Percentiles rank a stretch among this genome's conserved stretches.
phyloP scores from a whole-genome alignment of 176 grass and related monocot genomes.

The Luzula sylvatica region DNA sequence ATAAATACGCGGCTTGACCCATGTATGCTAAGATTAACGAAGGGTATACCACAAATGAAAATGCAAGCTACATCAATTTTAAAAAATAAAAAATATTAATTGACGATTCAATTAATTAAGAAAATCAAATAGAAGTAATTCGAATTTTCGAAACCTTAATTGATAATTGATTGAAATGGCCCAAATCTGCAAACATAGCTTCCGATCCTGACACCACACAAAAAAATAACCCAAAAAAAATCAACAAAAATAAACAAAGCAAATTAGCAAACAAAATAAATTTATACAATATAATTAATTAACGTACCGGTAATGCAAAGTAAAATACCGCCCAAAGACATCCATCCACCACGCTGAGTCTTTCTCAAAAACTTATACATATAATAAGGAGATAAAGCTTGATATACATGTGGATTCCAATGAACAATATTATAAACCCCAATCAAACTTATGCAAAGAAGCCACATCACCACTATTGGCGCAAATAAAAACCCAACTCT shows the following conservation, averaged over 20 bases:
- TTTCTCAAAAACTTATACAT: conserved; percentile 98
- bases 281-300: too few species aligned
- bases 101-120: too few species aligned
- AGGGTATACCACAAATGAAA: conserved; percentile 95
- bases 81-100: background rate
- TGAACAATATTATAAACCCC: conserved; percentile 85
- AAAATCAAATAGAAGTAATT: background rate
- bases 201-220: conserved; percentile 65
- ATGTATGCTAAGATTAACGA: conserved; percentile 96
- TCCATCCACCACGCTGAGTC: conserved; percentile 90
- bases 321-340: conserved; percentile 91
- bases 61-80: conserved; percentile 54
- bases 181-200: conserved; percentile 97
- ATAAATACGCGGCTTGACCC: conserved; percentile 97
- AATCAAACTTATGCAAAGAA: conserved; percentile 85
- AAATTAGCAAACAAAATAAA: background rate
- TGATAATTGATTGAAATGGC: conserved; percentile 88
- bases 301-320: conserved; percentile 86
- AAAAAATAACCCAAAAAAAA: background rate
- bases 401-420: conserved; percentile 90
- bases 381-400: conserved; percentile 88
- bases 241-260: background rate
- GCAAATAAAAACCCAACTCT: conserved; percentile 89
- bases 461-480: conserved; percentile 79
- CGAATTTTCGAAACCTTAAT: conserved; percentile 58